A percentile compares a stretch with the other conserved stretches of the same genome.
Conservation (phyloP, 495 filamentous ascomycete species). For the Cercophora scortea region DNA sequence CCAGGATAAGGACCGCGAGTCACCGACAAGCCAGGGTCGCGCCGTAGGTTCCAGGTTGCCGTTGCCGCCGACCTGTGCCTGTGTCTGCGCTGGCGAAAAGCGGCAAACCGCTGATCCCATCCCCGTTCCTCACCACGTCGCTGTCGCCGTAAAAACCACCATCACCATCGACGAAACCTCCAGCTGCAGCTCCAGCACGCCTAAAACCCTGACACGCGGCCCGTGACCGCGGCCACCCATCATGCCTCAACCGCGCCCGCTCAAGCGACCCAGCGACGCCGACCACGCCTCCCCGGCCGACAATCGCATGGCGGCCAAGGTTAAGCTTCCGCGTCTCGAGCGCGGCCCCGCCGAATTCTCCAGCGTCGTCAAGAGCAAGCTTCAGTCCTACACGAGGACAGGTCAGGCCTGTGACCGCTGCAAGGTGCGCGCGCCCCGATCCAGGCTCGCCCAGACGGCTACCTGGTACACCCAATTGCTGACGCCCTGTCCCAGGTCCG, state of each 20-base stretch:
- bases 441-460: neutral
- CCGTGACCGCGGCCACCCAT: neutral
- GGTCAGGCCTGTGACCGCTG: constrained; percentile 89
- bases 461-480: neutral
- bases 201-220: too few species aligned
- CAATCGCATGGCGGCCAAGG: constrained; percentile 25
- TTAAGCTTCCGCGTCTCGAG: constrained; percentile 41
- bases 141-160: too few species aligned
- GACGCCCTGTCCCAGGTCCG: constrained; percentile 48
- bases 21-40: too few species aligned
- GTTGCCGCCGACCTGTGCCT: neutral
- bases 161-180: too few species aligned
- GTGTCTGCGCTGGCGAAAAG: neutral
- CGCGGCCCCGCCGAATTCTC: constrained; percentile 56
- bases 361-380: constrained; percentile 55
- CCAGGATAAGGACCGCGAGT: too few species aligned
- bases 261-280: constrained; percentile 35
- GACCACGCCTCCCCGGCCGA: constrained; percentile 13
- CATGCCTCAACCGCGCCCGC: neutral
- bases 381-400: constrained; percentile 58
- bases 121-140: too few species aligned
- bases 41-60: neutral
- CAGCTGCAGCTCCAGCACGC: too few species aligned
- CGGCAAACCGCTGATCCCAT: too few species aligned
- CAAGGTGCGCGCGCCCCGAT: constrained; percentile 52